These are phyloP conservation scores for Botrytis aclada DNA, from an alignment of 2,329 filamentous ascomycete species.

Conservation along the genomic window DNA sequence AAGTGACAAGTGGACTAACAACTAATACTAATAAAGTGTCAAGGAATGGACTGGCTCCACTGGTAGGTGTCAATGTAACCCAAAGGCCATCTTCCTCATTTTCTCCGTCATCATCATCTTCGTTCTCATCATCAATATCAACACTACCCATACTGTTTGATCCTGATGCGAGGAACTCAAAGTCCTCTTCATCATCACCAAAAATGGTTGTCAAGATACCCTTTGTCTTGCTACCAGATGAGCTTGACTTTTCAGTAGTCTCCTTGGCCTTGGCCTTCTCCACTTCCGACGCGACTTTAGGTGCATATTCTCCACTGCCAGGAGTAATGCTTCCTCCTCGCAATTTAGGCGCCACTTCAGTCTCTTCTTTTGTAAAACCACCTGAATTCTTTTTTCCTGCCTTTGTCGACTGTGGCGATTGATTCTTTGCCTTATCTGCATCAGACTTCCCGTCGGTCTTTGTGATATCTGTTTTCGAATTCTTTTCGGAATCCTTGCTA, in stretches of 20 bases:
- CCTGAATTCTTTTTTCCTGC: conserved; percentile 32
- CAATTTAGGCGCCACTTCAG: conserved; percentile 39
- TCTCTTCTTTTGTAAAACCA: conserved; percentile 33
- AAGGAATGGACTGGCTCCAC: conserved; percentile 87
- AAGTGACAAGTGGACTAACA: conserved; percentile 84
- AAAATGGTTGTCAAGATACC: conserved; percentile 52
- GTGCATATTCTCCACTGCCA: conserved; percentile 66
- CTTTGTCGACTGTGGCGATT: conserved; percentile 24
- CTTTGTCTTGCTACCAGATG: conserved; percentile 30
- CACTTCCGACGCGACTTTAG: conserved; percentile 22
- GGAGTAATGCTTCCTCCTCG: conserved; percentile 68
- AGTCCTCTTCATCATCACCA: conserved; percentile 44
- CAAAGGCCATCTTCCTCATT: conserved; percentile 74
- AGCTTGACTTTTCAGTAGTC: conserved; percentile 19
- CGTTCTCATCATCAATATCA: conserved; percentile 31
- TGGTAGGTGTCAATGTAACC: conserved; percentile 94
- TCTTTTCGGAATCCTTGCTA: conserved; percentile 37
- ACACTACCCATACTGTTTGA: conserved; percentile 19
- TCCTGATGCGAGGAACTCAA: conserved; percentile 33
- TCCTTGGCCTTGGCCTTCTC: conserved; percentile 32
- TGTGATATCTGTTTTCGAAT: conserved; percentile 25
- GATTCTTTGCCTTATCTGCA: conserved; percentile 27
- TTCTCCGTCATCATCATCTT: conserved; percentile 42
- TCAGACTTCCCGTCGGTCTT: conserved; percentile 34
- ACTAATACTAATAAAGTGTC: conserved; percentile 97